phyloP scores from a whole-genome alignment of 1,139 yeast species.

The Pichia terricola region DNA sequence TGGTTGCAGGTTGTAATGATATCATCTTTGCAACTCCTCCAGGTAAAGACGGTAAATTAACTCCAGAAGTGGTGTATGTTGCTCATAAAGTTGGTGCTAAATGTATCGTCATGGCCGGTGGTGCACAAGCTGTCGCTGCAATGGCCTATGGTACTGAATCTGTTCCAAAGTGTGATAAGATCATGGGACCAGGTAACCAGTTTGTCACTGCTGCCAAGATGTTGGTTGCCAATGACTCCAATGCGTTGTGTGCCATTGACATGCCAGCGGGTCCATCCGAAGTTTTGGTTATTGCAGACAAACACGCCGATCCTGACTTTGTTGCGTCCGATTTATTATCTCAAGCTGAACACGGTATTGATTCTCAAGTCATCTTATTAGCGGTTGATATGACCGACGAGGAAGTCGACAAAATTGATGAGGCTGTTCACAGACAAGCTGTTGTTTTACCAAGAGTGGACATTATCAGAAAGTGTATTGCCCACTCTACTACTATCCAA shows the following conservation, averaged over 20 bases:
- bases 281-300: constrained; percentile 88
- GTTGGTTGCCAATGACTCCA: constrained; percentile 92
- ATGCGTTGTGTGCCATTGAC: constrained; percentile 90
- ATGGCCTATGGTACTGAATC: constrained; percentile 96
- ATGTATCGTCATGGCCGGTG: constrained; percentile 90
- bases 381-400: constrained; percentile 61
- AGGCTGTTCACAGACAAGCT: constrained; percentile 80
- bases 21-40: constrained; percentile 98
- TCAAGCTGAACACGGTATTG: constrained; percentile 98
- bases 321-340: constrained; percentile 93
- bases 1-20: constrained; percentile 93
- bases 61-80: constrained; percentile 96
- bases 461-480: constrained; percentile 82
- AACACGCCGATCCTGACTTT: constrained; percentile 79
- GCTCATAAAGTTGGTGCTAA: constrained; percentile 93
- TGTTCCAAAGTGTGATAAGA: constrained; percentile 90
- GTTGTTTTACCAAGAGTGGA: constrained; percentile 83
- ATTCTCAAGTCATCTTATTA: constrained; percentile 88
- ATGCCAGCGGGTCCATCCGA: constrained; percentile 99
- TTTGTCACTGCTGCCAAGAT: constrained; percentile 98
- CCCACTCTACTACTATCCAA: constrained; percentile 75
- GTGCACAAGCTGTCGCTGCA: constrained; percentile 98
- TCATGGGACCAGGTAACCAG: constrained; percentile 97
- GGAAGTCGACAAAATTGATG: constrained; percentile 62
- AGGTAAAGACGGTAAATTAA: constrained; percentile 79